These are phyloP conservation scores for Neopestalotiopsis sp. DNA, from an alignment of 2,329 filamentous ascomycete species.

Conservation along the genomic window DNA sequence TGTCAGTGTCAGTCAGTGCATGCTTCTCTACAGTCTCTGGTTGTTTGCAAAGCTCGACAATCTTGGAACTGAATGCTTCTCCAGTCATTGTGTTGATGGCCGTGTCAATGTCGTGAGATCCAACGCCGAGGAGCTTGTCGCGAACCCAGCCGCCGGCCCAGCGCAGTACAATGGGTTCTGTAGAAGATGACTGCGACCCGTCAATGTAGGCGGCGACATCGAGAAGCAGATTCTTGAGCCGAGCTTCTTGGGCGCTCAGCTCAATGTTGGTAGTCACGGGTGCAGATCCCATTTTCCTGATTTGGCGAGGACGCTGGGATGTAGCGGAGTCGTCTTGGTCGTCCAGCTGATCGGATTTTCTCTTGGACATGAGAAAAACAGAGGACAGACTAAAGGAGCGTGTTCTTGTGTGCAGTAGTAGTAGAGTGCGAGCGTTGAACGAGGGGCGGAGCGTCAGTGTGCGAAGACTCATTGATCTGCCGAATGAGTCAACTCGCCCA, in stretches of 20 bases:
- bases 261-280: conserved; percentile 41
- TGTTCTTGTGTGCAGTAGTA: background rate
- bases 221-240: conserved; percentile 76
- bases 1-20: conserved; percentile 57
- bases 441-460: conserved; percentile 6
- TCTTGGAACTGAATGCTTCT: conserved; percentile 71
- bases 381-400: conserved; percentile 9
- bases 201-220: conserved; percentile 80
- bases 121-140: conserved; percentile 76
- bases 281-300: conserved; percentile 34
- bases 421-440: background rate
- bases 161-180: conserved; percentile 67
- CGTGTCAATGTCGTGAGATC: conserved; percentile 82
- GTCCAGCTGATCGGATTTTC: conserved; percentile 30
- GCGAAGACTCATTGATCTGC: conserved; percentile 13
- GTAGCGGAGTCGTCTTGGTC: conserved; percentile 12
- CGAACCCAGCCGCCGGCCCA: conserved; percentile 90
- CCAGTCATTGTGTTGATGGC: conserved; percentile 88
- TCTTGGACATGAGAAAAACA: conserved; percentile 35
- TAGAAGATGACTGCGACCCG: conserved; percentile 43
- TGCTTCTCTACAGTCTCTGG: conserved; percentile 67
- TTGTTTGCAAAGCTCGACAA: conserved; percentile 70
- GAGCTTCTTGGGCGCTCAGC: conserved; percentile 73
- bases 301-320: conserved; percentile 25
- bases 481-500: conserved; percentile 11